A percentile compares a stretch with the other conserved stretches of the same genome.
Evolutionary conservation across 1,284 basidiomycete species (phyloP).

Genomic region (Phellopilus nigrolimitatus): DNA sequence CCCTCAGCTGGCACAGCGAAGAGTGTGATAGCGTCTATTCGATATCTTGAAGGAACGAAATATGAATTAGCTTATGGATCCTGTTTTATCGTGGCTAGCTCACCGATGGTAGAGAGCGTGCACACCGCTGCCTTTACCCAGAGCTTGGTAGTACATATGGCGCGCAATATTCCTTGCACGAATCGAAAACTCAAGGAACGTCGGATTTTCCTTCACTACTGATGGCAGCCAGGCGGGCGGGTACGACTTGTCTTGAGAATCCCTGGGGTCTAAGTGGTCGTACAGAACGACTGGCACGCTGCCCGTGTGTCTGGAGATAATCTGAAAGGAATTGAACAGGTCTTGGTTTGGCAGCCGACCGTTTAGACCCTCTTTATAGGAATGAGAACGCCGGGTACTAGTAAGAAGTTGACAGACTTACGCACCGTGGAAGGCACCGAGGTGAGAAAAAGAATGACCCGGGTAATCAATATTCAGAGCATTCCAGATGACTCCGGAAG

Average conservation of each 20-base stretch:
- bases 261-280: constrained; percentile 58
- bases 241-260: constrained; percentile 34
- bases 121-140: constrained; percentile 68
- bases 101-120: constrained; percentile 78
- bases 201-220: constrained; percentile 36
- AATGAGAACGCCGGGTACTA: background rate
- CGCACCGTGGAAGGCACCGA: constrained; percentile 88
- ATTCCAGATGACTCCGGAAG: constrained; percentile 90
- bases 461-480: constrained; percentile 94
- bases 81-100: constrained; percentile 21
- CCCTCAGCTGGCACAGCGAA: constrained; percentile 85
- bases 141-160: constrained; percentile 65
- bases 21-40: constrained; percentile 91
- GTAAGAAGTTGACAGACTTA: too few species aligned
- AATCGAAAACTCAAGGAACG: constrained; percentile 48
- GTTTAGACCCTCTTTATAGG: constrained; percentile 82
- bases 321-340: constrained; percentile 77
- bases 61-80: background rate
- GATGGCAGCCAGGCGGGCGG: constrained; percentile 42
- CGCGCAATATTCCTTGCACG: constrained; percentile 59
- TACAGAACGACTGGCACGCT: constrained; percentile 75
- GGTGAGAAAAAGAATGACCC: constrained; percentile 91
- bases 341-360: constrained; percentile 97
- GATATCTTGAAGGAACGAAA: constrained; percentile 53
- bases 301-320: constrained; percentile 69